phyloP scores from a whole-genome alignment of 257 asterid species.

The Phtheirospermum japonicum region DNA sequence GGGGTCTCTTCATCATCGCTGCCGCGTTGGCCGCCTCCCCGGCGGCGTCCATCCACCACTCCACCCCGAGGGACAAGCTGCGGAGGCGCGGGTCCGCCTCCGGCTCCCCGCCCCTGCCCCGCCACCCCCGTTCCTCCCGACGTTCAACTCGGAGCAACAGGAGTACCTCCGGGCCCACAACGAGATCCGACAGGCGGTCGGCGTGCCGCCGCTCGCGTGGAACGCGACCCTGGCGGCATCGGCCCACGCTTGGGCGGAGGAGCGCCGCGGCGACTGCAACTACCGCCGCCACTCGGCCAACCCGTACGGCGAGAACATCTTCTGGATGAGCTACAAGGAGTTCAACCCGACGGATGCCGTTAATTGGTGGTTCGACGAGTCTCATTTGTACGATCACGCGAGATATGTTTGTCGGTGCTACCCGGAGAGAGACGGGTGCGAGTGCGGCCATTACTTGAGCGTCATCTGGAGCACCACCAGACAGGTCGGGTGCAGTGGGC shows the following conservation, averaged over 20 bases:
- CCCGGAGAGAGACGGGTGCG: slow-evolving; percentile 49
- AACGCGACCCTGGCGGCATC: slow-evolving; percentile 35
- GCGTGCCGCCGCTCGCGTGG: slow-evolving; percentile 50
- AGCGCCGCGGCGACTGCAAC: slow-evolving; percentile 48
- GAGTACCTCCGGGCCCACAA: slow-evolving; percentile 55
- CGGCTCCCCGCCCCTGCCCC: not conserved
- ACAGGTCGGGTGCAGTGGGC: slow-evolving; percentile 58
- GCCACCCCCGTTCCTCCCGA: slow-evolving; percentile 20
- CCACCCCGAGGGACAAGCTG: slow-evolving; percentile 15
- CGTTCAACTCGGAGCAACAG: slow-evolving; percentile 39
- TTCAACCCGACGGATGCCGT: slow-evolving; percentile 44
- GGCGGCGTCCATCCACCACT: slow-evolving; percentile 29
- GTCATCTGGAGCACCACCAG: slow-evolving; percentile 46
- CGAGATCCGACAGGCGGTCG: slow-evolving; percentile 31
- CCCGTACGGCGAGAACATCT: slow-evolving; percentile 55
- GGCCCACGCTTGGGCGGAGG: slow-evolving; percentile 48
- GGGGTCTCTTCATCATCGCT: slow-evolving; percentile 24
- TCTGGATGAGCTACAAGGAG: slow-evolving; percentile 52
- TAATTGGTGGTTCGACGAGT: slow-evolving; percentile 45
- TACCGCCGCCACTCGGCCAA: slow-evolving; percentile 49
- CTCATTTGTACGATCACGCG: slow-evolving; percentile 30
- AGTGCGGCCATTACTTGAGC: slow-evolving; percentile 65
- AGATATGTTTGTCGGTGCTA: slow-evolving; percentile 35
- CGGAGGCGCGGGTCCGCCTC: slow-evolving; percentile 24
- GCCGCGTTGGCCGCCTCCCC: slow-evolving; percentile 21